These are phyloP conservation scores for Annulohypoxylon bovei DNA, from an alignment of 495 filamentous ascomycete species.

Conservation along the genomic window DNA sequence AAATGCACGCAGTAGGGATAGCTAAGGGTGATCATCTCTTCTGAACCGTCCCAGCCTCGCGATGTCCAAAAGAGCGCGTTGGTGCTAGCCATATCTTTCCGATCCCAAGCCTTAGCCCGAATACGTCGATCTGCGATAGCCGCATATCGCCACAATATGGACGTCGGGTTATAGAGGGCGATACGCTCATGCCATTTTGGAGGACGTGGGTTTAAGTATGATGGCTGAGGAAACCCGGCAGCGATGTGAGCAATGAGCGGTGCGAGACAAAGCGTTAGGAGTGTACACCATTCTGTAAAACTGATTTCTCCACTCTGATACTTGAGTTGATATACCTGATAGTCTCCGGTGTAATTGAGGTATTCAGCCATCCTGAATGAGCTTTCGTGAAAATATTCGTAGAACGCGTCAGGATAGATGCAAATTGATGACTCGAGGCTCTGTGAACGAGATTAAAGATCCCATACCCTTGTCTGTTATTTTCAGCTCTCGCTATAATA, in stretches of 20 bases:
- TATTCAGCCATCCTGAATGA: not conserved
- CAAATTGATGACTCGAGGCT: not conserved
- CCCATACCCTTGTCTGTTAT: not conserved
- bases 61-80: constrained; percentile 49
- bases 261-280: constrained; percentile 46
- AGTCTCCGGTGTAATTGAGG: too few species aligned
- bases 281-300: constrained; percentile 43
- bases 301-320: constrained; percentile 21
- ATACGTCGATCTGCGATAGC: constrained; percentile 46
- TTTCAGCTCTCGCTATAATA: not conserved
- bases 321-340: not conserved
- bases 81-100: constrained; percentile 36
- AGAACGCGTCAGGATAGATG: not conserved
- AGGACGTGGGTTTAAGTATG: constrained; percentile 13
- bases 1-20: constrained; percentile 20
- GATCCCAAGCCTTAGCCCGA: constrained; percentile 40
- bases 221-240: constrained; percentile 33
- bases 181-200: constrained; percentile 26
- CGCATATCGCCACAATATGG: constrained; percentile 51
- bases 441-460: not conserved
- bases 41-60: constrained; percentile 47
- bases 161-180: constrained; percentile 46
- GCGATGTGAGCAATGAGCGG: constrained; percentile 45
- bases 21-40: constrained; percentile 41
- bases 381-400: not conserved